phyloP scores from a whole-genome alignment of 2,329 filamentous ascomycete genomes.

The Phaeosphaeria sp. region DNA sequence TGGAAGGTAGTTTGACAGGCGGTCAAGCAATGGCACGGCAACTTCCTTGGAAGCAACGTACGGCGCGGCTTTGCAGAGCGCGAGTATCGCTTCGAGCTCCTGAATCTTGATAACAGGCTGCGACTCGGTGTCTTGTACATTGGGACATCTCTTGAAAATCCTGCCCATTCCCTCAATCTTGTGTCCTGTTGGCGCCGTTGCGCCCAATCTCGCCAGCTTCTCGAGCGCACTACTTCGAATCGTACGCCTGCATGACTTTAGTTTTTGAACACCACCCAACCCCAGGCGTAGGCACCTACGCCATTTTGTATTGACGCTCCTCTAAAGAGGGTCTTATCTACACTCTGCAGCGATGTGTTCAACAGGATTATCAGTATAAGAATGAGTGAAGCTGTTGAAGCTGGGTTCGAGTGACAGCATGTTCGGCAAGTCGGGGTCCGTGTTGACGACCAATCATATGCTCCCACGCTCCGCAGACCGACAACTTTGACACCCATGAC shows the following conservation, averaged over 20 bases:
- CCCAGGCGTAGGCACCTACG: slow-evolving; percentile 1
- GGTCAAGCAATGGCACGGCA: slow-evolving; percentile 78
- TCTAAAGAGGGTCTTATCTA: not conserved
- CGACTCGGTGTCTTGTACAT: not conserved
- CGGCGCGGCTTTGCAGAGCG: slow-evolving; percentile 88
- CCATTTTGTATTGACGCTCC: slow-evolving; percentile 6
- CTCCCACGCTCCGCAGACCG: not conserved
- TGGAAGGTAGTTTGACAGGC: slow-evolving; percentile 83
- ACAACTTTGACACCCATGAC: not conserved
- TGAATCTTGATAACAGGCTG: slow-evolving; percentile 66
- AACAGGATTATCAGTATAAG: slow-evolving; percentile 1
- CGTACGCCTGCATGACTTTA: slow-evolving; percentile 30
- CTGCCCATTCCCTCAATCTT: slow-evolving; percentile 6
- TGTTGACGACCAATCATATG: not conserved
- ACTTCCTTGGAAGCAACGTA: slow-evolving; percentile 72
- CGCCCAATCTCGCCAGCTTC: slow-evolving; percentile 56
- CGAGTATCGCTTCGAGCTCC: slow-evolving; percentile 90
- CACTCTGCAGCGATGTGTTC: not conserved
- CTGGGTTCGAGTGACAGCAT: not conserved
- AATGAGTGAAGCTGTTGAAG: not conserved
- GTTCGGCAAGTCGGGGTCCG: not conserved
- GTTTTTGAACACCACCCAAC: not conserved
- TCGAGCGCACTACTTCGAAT: slow-evolving; percentile 58
- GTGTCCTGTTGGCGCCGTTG: slow-evolving; percentile 15
- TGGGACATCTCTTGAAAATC: slow-evolving; percentile 50